Evolutionary conservation across 148 eudicot genomes (phyloP).

Genomic region (Amaranthus palmeri): DNA sequence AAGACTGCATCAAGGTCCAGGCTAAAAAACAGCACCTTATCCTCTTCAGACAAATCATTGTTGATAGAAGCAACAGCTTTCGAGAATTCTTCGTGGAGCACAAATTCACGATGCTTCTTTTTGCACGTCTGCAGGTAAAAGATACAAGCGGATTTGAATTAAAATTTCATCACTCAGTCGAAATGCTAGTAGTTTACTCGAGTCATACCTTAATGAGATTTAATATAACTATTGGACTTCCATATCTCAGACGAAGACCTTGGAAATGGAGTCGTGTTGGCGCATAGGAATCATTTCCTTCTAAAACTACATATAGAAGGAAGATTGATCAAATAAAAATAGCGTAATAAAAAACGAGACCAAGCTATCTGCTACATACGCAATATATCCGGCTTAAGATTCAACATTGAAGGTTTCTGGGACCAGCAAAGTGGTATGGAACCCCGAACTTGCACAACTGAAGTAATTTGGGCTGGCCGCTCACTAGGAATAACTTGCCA

Average conservation of each 20-base stretch:
- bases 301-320: constrained; percentile 47
- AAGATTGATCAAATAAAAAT: constrained; percentile 17
- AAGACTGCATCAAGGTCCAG: constrained; percentile 73
- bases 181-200: background rate
- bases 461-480: constrained; percentile 40
- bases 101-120: constrained; percentile 69
- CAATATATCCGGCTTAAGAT: constrained; percentile 67
- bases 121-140: constrained; percentile 49
- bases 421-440: constrained; percentile 95
- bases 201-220: constrained; percentile 67
- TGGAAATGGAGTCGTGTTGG: constrained; percentile 76
- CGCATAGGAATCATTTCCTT: constrained; percentile 46
- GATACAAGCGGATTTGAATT: background rate
- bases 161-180: background rate
- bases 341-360: constrained; percentile 14
- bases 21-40: constrained; percentile 52
- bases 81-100: constrained; percentile 60
- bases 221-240: constrained; percentile 67
- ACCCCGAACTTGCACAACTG: constrained; percentile 83
- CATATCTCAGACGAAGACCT: constrained; percentile 69
- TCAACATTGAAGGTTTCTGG: constrained; percentile 65
- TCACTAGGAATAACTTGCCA: constrained; percentile 49
- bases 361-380: constrained; percentile 36
- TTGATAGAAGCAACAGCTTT: constrained; percentile 59
- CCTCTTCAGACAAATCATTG: constrained; percentile 45